Percentiles rank a stretch among this genome's conserved stretches.
These are phyloP conservation scores for Tetradesmus lagerheimii DNA, from an alignment of 139 green algal species.

Conservation along the genomic window DNA sequence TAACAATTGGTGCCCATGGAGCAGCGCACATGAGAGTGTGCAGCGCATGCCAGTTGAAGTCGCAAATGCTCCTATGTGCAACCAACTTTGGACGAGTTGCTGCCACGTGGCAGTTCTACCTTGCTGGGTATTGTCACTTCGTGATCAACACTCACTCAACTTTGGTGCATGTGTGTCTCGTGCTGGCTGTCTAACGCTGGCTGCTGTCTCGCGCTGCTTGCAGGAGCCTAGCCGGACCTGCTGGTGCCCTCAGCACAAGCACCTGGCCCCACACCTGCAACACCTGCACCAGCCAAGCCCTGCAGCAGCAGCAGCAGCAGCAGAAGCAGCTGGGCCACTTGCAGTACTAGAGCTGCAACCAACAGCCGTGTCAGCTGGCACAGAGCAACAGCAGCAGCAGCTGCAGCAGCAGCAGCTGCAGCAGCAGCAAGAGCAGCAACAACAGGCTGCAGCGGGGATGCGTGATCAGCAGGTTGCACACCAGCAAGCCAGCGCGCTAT, in stretches of 20 bases:
- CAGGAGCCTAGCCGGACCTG: neutral
- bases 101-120: too few species aligned
- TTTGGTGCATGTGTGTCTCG: too few species aligned
- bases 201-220: neutral
- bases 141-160: too few species aligned
- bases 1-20: too few species aligned
- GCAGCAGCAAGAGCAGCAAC: neutral
- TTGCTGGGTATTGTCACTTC: too few species aligned
- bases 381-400: neutral
- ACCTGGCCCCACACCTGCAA: neutral
- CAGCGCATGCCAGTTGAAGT: too few species aligned
- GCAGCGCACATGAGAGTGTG: neutral
- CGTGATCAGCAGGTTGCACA: neutral
- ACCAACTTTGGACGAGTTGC: too few species aligned
- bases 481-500: neutral
- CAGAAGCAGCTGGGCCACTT: neutral
- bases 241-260: conserved; percentile 24
- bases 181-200: too few species aligned
- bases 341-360: neutral
- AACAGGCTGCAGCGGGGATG: neutral
- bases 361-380: neutral
- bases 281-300: neutral
- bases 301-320: neutral
- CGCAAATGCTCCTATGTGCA: too few species aligned
- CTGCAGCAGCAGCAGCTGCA: neutral